Base-by-base conservation (phyloP, 2,329 filamentous ascomycete species). In the Paecilomyces niveus region DNA sequence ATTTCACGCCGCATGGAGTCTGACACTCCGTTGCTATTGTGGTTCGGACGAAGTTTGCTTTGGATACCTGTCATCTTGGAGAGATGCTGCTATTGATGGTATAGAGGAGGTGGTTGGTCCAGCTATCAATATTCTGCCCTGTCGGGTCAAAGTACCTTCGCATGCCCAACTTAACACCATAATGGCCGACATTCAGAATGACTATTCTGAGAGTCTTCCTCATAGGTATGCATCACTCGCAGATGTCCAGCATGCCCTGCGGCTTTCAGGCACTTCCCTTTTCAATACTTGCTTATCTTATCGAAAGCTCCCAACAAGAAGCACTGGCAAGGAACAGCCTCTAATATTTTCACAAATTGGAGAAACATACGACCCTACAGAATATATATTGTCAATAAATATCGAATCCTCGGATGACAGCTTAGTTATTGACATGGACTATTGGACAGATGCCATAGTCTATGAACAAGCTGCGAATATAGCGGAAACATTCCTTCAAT, bases 1-100 rank as follows among this genome's bases (percentile, higher is more conserved):
- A 0, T 77, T 92, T 2, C 89, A 96, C 70, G 86, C 89, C 3
- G 79, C 86, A 1, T 96, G 92, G 88, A 75, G 85, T 0, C 79
- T 83, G 1, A 84, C 85, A 0, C 74, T 96, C 0, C 80, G 82
- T 18, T 77, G 77, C 32, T 74, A 82, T 63, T 84, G 84, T 0
- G 79, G 90, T 7, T 91, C 91, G 0, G 76, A 94, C 18, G 83
- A 97, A 13, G 81, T 91, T 0, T 77, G 72, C 18, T 81, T 82
- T 61, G 77, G 76, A 10, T 80, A 79, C 60, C 72, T 79, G 54
- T 63, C 71, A 6, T 74, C 72, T 1, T 70, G 77, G 13, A 65
- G 78, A 58, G 77, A 79, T 54, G 65, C 71, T 0, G 59, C 75
- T n/a, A 72, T 77, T 2, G 68, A 72, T 32, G 69, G 70, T 0